These are phyloP conservation scores for Hypoxylon sp. DNA, from an alignment of 2,329 filamentous ascomycete species.

Conservation along the genomic window DNA sequence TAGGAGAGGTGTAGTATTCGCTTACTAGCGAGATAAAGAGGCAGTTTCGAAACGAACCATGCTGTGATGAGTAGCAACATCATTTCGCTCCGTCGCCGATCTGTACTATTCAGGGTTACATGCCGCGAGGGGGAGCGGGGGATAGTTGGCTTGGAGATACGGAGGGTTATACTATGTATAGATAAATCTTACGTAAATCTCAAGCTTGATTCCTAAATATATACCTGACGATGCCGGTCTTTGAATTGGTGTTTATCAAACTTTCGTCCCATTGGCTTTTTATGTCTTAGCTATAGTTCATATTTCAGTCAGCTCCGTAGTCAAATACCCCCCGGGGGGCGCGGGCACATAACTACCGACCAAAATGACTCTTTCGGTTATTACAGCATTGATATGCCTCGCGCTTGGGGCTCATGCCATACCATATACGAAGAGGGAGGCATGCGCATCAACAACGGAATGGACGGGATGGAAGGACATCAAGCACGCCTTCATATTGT, in stretches of 20 bases:
- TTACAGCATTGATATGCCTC: conserved; percentile 18
- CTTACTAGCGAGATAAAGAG: conserved; percentile 9
- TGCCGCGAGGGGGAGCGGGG: conserved; percentile 3
- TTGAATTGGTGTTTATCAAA: background rate
- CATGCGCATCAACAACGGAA: conserved; percentile 27
- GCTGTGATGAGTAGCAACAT: conserved; percentile 1
- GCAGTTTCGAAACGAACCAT: conserved; percentile 11
- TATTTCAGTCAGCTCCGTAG: conserved; percentile 12
- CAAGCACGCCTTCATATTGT: conserved; percentile 59
- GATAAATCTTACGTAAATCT: conserved; percentile 15
- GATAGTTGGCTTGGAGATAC: conserved; percentile 2
- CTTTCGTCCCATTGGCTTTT: conserved; percentile 19
- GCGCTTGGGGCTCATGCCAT: conserved; percentile 21
- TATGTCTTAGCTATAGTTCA: conserved; percentile 14
- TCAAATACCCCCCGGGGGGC: background rate
- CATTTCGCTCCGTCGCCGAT: background rate
- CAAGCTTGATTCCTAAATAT: conserved; percentile 26
- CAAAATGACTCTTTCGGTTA: conserved; percentile 21
- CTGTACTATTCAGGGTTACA: conserved; percentile 3
- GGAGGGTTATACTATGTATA: conserved; percentile 3
- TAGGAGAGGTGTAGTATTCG: background rate
- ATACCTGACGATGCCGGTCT: conserved; percentile 5
- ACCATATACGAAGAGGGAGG: conserved; percentile 2
- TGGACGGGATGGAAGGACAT: conserved; percentile 55
- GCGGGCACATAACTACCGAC: background rate